Evolutionary conservation across 352 stramenopile genomes (phyloP).

Genomic region (Elongisporangium senticosum): DNA sequence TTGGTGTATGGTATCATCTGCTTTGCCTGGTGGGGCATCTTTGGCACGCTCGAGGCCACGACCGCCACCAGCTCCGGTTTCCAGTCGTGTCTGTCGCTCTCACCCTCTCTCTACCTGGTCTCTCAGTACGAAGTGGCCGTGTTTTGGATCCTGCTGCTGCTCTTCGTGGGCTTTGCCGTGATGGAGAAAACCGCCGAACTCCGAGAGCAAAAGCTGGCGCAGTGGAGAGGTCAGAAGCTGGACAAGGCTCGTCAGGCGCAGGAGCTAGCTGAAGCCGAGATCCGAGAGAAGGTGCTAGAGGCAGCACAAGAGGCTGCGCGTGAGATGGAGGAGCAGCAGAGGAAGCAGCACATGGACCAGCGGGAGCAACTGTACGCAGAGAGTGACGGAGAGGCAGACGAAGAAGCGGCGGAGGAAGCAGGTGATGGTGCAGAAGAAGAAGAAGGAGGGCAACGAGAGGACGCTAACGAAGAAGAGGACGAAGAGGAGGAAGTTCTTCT

Average conservation of each 20-base stretch:
- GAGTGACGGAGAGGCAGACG: conserved; percentile 23
- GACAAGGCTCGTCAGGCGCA: conserved; percentile 25
- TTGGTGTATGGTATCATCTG: conserved; percentile 50
- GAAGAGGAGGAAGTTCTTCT: conserved; percentile 13
- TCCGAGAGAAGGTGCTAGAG: conserved; percentile 22
- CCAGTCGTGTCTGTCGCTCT: conserved; percentile 61
- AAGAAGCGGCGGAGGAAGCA: conserved; percentile 16
- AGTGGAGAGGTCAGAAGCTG: conserved; percentile 18
- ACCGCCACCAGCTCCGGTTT: conserved; percentile 57
- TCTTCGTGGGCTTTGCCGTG: conserved; percentile 39
- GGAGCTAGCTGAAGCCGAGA: conserved; percentile 24
- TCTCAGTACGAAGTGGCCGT: conserved; percentile 63
- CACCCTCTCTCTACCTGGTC: conserved; percentile 61
- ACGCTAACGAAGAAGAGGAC: conserved; percentile 9
- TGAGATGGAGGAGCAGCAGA: conserved; percentile 34
- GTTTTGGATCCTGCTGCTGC: conserved; percentile 56
- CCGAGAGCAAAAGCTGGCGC: conserved; percentile 30
- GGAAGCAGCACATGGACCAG: conserved; percentile 22
- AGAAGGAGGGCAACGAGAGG: not conserved
- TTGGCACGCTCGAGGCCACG: conserved; percentile 50
- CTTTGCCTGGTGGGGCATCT: conserved; percentile 62
- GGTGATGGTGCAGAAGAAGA: conserved; percentile 4
- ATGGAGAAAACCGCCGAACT: conserved; percentile 40
- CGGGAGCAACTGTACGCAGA: conserved; percentile 44
- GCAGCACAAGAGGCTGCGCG: conserved; percentile 28